phyloP scores from a whole-genome alignment of 208 protist species.

The Acanthamoeba healyi region DNA sequence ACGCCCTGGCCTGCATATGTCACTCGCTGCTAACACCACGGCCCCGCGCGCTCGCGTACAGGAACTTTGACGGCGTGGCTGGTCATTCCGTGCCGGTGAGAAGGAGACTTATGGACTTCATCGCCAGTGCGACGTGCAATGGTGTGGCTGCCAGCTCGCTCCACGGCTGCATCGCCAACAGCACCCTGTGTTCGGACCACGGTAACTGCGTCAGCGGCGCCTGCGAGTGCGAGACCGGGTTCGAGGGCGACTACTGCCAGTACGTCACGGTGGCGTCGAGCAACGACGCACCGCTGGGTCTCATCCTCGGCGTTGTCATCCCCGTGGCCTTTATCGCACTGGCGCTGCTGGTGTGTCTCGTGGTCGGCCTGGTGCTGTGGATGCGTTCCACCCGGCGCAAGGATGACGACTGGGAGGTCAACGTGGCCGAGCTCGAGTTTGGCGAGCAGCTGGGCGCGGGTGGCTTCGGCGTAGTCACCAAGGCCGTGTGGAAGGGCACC shows the following conservation, averaged over 20 bases:
- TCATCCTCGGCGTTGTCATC: neutral
- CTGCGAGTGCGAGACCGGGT: constrained; percentile 21
- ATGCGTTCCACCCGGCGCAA: neutral
- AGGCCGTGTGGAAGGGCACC: constrained; percentile 69
- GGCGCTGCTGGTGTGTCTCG: neutral
- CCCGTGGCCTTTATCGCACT: neutral
- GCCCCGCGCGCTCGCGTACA: neutral
- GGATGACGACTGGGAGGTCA: constrained; percentile 60
- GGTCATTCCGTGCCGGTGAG: neutral
- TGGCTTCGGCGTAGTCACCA: constrained; percentile 22
- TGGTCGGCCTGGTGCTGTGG: neutral
- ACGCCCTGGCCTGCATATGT: too few relatives aligned
- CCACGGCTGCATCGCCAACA: neutral
- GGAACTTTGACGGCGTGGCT: neutral
- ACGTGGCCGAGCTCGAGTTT: constrained; percentile 56
- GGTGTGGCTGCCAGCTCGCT: neutral
- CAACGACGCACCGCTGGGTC: neutral
- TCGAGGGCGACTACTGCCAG: constrained; percentile 4
- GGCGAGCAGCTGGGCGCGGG: constrained; percentile 64
- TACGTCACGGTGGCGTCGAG: neutral
- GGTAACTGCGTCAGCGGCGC: neutral
- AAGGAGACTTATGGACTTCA: neutral
- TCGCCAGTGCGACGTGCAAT: neutral
- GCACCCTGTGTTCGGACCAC: constrained; percentile 1
- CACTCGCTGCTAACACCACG: neutral